Conservation (phyloP, 768 basidiomycete species). For the Pisolithus sp. region DNA sequence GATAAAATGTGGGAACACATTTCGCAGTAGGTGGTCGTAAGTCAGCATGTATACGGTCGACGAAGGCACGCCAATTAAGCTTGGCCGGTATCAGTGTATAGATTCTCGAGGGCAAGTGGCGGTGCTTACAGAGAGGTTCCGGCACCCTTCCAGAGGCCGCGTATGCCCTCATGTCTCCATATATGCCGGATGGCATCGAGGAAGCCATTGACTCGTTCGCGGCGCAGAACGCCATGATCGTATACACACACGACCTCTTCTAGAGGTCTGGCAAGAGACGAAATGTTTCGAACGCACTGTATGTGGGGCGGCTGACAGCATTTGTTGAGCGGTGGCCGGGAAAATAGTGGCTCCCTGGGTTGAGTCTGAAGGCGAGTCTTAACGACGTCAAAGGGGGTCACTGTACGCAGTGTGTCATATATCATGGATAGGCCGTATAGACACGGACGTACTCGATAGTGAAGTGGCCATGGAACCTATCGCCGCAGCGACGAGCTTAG, state of each 20-base stretch:
- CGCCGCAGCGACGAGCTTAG: conserved; percentile 76
- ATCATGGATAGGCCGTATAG: not conserved
- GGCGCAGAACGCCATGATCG: conserved; percentile 63
- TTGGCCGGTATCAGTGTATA: conserved; percentile 21
- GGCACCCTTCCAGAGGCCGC: conserved; percentile 92
- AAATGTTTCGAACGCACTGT: conserved; percentile 71
- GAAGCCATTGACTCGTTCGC: conserved; percentile 78
- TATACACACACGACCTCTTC: conserved; percentile 75
- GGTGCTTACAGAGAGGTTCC: conserved; percentile 77
- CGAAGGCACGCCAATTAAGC: conserved; percentile 86
- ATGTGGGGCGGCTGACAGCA: conserved; percentile 61
- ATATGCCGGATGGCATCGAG: conserved; percentile 79
- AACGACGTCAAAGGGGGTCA: conserved; percentile 99
- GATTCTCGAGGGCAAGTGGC: not conserved
- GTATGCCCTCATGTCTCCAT: conserved; percentile 70
- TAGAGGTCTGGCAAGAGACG: conserved; percentile 56
- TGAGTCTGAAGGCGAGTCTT: conserved; percentile 96
- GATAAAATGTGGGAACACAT: conserved; percentile 54
- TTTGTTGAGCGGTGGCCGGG: conserved; percentile 45
- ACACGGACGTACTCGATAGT: conserved; percentile 57
- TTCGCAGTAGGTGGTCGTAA: conserved; percentile 79
- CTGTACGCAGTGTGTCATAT: conserved; percentile 36
- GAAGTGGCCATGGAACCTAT: conserved; percentile 77
- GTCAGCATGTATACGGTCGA: conserved; percentile 93
- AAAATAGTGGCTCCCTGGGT: conserved; percentile 50